Base-by-base conservation (phyloP, 202 grass and related monocot species). In the Saccharum hybrid region DNA sequence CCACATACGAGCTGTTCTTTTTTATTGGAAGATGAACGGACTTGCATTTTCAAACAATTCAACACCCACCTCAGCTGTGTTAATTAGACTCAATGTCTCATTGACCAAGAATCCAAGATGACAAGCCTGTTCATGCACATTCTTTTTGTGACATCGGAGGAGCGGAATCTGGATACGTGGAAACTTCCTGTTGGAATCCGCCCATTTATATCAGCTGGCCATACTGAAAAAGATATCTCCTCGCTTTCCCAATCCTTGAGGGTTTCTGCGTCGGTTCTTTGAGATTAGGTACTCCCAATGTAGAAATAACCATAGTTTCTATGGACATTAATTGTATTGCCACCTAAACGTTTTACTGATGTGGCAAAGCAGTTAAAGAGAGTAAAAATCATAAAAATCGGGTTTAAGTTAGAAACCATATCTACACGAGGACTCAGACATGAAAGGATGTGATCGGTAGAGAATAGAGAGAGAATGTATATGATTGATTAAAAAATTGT, bases 91-190 rank as follows among this genome's bases (percentile, higher is more conserved):
- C 15, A n/a, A n/a, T 52, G 6, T n/a, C 18, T 8, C 16, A 14
- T 56, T 56, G 51, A 56, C 51, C 51, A 56, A 33, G 31, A 33
- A 33, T 33, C 31, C 31, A 36, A n/a, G 52, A 56, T n/a, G 51
- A 19, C 51, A 56, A n/a, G 18, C 52, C 18, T 56, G 18, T 23
- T 60, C 8, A 60, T 22, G 19, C 7, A 59, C 19, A 59, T 59
- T 59, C 15, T 81, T 87, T 94, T 92, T 31, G 92, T 91, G 68
- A 68, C 82, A 26, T 93, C 86, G 2, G 93, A 97, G 86, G 89
- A 85, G 67, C 93, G 92, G 74, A 68, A 51, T 82, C n/a, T 94
- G 82, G 92, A 97, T 78, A 91, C 67, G 74, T 94, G 94, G 78
- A 88, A 74, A 41, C 90, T 97, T 76, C 90, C 90, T 0, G 12